Evolutionary conservation across 495 filamentous ascomycete species (phyloP), one percentile per base, ranked within the genome.

Genomic region (Sordaria brevicollis): DNA sequence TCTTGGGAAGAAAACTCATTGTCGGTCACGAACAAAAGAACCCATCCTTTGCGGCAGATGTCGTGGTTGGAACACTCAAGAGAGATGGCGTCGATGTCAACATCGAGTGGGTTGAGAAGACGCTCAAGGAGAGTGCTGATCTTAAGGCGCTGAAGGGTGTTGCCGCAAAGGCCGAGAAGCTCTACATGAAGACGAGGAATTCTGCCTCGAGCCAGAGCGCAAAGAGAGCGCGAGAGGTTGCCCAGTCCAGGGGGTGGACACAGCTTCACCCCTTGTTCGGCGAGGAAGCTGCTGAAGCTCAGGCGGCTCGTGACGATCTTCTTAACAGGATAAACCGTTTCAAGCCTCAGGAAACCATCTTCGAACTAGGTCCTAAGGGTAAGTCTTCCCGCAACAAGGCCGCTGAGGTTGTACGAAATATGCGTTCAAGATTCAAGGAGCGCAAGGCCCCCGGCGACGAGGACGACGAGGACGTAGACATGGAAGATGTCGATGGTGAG

Each of bases 281-380:
- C 17, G 85, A 91, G 57, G 85, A 89, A 13, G 80, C 84, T 1
- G 88, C 87, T 38, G 76, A 85, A 17, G 80, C 85, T 15, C 91
- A 94, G 74, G 83, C 85, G 31, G 90, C 91, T 71, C 87, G 94
- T 7, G 89, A 92, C 39, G 88, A 89, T 67, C 94, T 99, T 89
- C 84, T 99, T 4, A 90, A 90, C 41, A 88, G 89, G 34, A 90
- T 99, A 65, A 92, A 92, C 73, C 89, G 88, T 2, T 97, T 94
- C 81, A 86, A 93, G 74, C 95, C 95, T 1, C 85, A 89, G 66
- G 96, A 99, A 76, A 97, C 95, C 0, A 89, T 99, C 29, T 98
- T 99, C 75, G 95, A 99, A 77, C 89, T 96, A 71, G 91, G 93
- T 3, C 89, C 90, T 69, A 84, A 88, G 69, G 88, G 90, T 17